Conservation (phyloP, 1,284 basidiomycete genomes). For the Microbotryum saponariae region DNA sequence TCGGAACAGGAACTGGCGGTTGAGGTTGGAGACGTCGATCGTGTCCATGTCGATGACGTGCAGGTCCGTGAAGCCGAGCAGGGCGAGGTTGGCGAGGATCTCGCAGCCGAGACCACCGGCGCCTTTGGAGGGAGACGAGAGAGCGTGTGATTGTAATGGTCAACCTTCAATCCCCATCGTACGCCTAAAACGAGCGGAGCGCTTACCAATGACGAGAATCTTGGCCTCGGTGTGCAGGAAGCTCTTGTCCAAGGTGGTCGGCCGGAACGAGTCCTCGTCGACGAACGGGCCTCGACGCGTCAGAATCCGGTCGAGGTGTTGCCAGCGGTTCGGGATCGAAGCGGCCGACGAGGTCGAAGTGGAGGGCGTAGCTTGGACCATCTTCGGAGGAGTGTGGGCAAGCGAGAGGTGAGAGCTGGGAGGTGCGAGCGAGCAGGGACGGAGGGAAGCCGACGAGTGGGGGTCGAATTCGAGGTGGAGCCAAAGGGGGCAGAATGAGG, state of each 20-base stretch:
- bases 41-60: conserved; percentile 99
- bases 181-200: no score
- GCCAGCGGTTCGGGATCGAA: conserved; percentile 6
- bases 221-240: conserved; percentile 79
- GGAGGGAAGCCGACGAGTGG: no score
- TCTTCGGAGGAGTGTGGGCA: no score
- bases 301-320: conserved; percentile 24
- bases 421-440: no score
- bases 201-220: conserved; percentile 76
- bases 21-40: conserved; percentile 97
- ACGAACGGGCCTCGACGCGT: conserved; percentile 18
- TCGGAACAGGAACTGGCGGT: conserved; percentile 95
- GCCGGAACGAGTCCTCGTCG: conserved; percentile 24
- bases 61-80: conserved; percentile 93
- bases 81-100: conserved; percentile 83
- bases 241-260: conserved; percentile 7
- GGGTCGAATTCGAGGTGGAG: no score
- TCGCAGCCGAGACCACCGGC: conserved; percentile 92
- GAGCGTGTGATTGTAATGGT: no score
- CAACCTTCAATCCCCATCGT: no score
- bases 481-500: no score
- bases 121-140: conserved; percentile 38
- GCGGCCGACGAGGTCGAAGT: neutral
- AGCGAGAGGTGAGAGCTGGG: no score
- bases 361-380: neutral